Evolutionary conservation across 805 yeast genomes (phyloP).

Genomic region (Wilhelminamyces savonicus): DNA sequence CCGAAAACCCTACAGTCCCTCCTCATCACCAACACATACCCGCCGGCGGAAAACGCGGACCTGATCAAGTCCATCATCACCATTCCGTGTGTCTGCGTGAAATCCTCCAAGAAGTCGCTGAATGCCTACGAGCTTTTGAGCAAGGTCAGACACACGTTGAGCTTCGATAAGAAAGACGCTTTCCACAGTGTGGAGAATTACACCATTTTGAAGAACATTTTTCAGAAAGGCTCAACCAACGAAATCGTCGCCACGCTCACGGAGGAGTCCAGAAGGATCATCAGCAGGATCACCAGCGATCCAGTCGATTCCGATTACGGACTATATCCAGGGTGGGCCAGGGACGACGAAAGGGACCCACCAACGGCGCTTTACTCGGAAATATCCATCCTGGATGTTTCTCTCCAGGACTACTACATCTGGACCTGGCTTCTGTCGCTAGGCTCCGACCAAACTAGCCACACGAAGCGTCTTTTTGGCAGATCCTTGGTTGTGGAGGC

Average conservation of each 20-base stretch:
- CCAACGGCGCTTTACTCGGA: constrained; percentile 35
- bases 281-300: constrained; percentile 32
- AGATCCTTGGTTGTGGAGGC: constrained; percentile 78
- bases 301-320: constrained; percentile 30
- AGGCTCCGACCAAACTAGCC: constrained; percentile 64
- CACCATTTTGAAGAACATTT: constrained; percentile 65
- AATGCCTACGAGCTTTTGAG: constrained; percentile 54
- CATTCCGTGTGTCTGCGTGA: constrained; percentile 59
- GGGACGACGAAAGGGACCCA: constrained; percentile 9
- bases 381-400: constrained; percentile 46
- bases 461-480: constrained; percentile 67
- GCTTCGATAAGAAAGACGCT: constrained; percentile 62
- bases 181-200: constrained; percentile 76
- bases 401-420: constrained; percentile 80
- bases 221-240: constrained; percentile 47
- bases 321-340: constrained; percentile 35
- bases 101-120: constrained; percentile 42
- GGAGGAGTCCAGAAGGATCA: constrained; percentile 61
- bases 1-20: constrained; percentile 65
- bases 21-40: constrained; percentile 62
- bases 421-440: constrained; percentile 87
- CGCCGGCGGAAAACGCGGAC: constrained; percentile 49
- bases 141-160: constrained; percentile 43
- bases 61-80: constrained; percentile 34
- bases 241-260: constrained; percentile 62